These are phyloP conservation scores for Letharia lupina DNA, from an alignment of 495 filamentous ascomycete species.

Conservation along the genomic window DNA sequence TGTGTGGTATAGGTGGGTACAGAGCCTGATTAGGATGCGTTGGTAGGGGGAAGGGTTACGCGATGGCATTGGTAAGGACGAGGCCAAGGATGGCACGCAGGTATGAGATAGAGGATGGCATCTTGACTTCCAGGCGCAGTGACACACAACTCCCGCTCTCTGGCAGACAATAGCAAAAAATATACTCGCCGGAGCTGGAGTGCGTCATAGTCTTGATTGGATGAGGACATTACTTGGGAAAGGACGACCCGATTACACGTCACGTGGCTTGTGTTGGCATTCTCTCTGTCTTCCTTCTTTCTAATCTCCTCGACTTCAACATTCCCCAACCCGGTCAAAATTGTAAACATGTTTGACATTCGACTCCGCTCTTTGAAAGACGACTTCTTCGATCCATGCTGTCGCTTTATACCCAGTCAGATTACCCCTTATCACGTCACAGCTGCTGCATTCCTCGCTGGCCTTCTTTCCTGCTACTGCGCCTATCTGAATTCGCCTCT, in stretches of 20 bases:
- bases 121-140: no score
- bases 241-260: background rate
- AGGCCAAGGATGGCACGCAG: no score
- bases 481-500: background rate
- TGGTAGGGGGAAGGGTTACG: constrained; percentile 14
- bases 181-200: no score
- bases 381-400: constrained; percentile 21
- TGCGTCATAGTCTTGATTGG: no score
- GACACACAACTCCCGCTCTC: no score
- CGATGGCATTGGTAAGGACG: no score
- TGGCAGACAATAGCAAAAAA: no score
- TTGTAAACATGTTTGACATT: constrained; percentile 21
- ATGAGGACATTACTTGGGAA: no score
- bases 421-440: constrained; percentile 26
- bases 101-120: no score
- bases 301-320: no score
- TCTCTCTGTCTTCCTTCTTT: background rate
- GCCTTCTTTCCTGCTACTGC: constrained; percentile 20
- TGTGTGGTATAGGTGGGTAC: constrained; percentile 18
- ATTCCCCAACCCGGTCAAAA: background rate
- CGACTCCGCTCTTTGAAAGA: constrained; percentile 29
- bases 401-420: constrained; percentile 20
- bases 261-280: background rate
- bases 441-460: constrained; percentile 23
- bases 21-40: constrained; percentile 19